Evolutionary conservation across 2,329 filamentous ascomycete species (phyloP), one percentile per base, ranked within the genome.

Genomic region (Zymoseptoria ardabiliae): DNA sequence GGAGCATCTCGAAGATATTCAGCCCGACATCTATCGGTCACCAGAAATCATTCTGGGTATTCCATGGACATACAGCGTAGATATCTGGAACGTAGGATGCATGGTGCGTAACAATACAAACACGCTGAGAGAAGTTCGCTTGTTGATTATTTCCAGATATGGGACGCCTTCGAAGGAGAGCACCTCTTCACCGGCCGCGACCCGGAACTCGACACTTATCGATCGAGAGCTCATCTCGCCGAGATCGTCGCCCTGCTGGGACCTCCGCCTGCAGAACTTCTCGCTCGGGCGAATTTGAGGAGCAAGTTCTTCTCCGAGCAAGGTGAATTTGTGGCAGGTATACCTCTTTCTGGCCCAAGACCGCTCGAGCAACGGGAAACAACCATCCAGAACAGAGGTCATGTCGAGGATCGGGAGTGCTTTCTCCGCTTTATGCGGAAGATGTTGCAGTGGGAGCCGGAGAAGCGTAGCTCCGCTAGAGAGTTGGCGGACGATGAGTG

Each of bases 371-470:
- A 54, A 5, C 28, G 35, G 19, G 58, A 60, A 28, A 25, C 50
- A 2, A 7, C 30, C 10, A 22, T 60, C 35, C 41, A 21, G n/a
- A 48, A 61, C 7, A 70, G 67, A 54, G 35, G 5, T 7, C 6
- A 7, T 4, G 2, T 1, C 4, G 51, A 70, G 25, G 70, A 74
- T 5, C 73, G 65, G 54, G 67, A 63, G 3, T 55, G 2, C 1
- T 74, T 76, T 62, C 41, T 76, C 6, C 56, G 59, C 2, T 59
- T 76, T 11, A 66, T 76, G 57, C 63, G 67, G 6, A 75, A 72
- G 55, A 76, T 75, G 71, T 53, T 76, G 52, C 70, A 73, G 56
- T 76, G 73, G 73, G 63, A 71, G 49, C 66, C 65, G 22, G 64
- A 67, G 55, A 60, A 68, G 55, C 53, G 58, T 2, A 17, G 28